phyloP scores from a whole-genome alignment of 805 yeast genomes.

The Yarrowia phangngaensis region DNA sequence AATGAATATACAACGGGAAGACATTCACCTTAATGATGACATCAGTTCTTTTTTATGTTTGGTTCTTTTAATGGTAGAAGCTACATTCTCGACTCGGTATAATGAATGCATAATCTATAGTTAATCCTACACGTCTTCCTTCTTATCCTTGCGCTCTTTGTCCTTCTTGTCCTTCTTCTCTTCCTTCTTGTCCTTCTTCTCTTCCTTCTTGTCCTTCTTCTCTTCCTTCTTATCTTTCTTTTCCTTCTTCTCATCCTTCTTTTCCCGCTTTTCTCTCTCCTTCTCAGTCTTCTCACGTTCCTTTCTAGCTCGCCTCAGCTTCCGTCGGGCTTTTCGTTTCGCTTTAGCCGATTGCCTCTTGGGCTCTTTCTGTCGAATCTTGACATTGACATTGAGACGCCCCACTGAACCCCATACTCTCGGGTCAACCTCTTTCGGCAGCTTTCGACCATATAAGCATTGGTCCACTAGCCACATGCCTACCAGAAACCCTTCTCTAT shows the following conservation, averaged over 20 bases:
- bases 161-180: conserved; percentile 22
- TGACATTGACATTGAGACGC: conserved; percentile 41
- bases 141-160: too few species aligned
- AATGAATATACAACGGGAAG: too few species aligned
- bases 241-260: conserved; percentile 9
- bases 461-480: conserved; percentile 99
- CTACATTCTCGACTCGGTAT: too few species aligned
- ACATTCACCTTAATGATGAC: too few species aligned
- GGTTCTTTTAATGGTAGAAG: too few species aligned
- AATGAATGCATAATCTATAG: too few species aligned
- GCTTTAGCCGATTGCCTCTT: conserved; percentile 28
- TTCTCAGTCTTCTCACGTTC: neutral
- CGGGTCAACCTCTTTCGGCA: conserved; percentile 65
- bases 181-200: conserved; percentile 16
- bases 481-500: conserved; percentile 79
- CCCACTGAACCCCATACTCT: conserved; percentile 77
- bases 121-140: too few species aligned
- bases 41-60: too few species aligned
- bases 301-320: conserved; percentile 14
- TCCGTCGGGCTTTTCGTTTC: conserved; percentile 8
- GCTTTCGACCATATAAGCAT: conserved; percentile 85
- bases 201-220: conserved; percentile 20
- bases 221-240: conserved; percentile 17
- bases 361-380: conserved; percentile 34
- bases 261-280: neutral